Evolutionary conservation across 1,139 yeast genomes (phyloP), one percentile per base, ranked within the genome.

Genomic region (Yamadazyma kanchanaburiensis): DNA sequence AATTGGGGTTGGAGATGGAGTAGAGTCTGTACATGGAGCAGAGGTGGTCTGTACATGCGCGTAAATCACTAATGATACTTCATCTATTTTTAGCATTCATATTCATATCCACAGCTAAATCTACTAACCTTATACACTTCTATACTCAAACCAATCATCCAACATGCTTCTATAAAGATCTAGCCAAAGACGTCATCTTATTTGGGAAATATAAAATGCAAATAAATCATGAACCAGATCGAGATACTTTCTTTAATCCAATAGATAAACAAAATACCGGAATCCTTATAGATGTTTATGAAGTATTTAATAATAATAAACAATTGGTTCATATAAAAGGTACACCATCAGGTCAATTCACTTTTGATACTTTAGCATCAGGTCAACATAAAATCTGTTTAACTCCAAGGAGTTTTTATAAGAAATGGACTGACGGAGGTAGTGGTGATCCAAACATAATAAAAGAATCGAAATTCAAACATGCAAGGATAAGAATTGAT

Each of bases 301-400:
- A 78, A 53, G 70, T 70, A 4, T 81, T 81, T 46, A 86, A 80
- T 54, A 68, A 71, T 45, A 68, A 78, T 48, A 85, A 80, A 47
- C 71, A 84, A 33, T 84, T 82, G 26, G 78, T 78, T 26, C 74
- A 77, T 48, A 87, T 80, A 53, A 73, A 71, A 48, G 77, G 79
- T 11, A 52, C 68, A 5, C 62, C 84, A 16, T 54, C 58, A 16
- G 85, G 87, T 21, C 80, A 77, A 40, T 80, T 81, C 55, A 73
- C 83, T 13, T 81, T 80, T 56, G 73, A 78, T 18, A 81, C 89
- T 1, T 61, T 77, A 28, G 87, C 77, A 28, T 65, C 78, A 21
- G 94, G 94, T 25, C 85, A 80, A 48, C 91, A 83, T 59, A 63
- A 74, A 45, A 70, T 83, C 28, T 83, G 94, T 56, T 65, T 81